Conservation (phyloP, 257 asterid species). For the Rauvolfia tetraphylla region DNA sequence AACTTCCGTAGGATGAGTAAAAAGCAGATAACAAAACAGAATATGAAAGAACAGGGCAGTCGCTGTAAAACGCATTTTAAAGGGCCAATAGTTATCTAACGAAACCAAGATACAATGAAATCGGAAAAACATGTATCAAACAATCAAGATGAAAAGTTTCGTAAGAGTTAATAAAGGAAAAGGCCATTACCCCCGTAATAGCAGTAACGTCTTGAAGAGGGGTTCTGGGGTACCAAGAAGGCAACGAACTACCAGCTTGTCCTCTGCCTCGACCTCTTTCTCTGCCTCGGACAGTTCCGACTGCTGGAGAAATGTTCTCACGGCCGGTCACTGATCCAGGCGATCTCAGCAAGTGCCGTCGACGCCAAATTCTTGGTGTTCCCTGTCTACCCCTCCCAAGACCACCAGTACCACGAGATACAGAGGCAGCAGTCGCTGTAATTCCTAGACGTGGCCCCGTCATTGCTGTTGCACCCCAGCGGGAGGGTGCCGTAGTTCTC, state of each 20-base stretch:
- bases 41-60: neutral
- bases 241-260: slow-evolving; percentile 40
- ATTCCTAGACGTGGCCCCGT: slow-evolving; percentile 29
- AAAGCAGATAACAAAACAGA: neutral
- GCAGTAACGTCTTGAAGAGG: slow-evolving; percentile 64
- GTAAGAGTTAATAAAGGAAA: too few species aligned
- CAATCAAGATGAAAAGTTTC: neutral
- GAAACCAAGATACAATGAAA: neutral
- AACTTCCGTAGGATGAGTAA: neutral
- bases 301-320: slow-evolving; percentile 41
- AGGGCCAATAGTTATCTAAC: neutral
- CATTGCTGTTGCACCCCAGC: slow-evolving; percentile 41
- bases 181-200: slow-evolving; percentile 49
- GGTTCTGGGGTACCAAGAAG: slow-evolving; percentile 67
- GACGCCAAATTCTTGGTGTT: slow-evolving; percentile 35
- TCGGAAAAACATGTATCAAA: neutral
- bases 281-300: slow-evolving; percentile 31
- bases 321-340: slow-evolving; percentile 33
- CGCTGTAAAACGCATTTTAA: neutral
- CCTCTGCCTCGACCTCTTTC: slow-evolving; percentile 42
- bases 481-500: slow-evolving; percentile 31
- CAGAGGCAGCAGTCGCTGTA: slow-evolving; percentile 12
- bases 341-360: slow-evolving; percentile 25
- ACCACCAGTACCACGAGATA: slow-evolving; percentile 1
- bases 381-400: slow-evolving; percentile 28